Percentiles rank a stretch among this genome's conserved stretches.
phyloP scores from a whole-genome alignment of 805 yeast genomes.

The Teunomyces stri region DNA sequence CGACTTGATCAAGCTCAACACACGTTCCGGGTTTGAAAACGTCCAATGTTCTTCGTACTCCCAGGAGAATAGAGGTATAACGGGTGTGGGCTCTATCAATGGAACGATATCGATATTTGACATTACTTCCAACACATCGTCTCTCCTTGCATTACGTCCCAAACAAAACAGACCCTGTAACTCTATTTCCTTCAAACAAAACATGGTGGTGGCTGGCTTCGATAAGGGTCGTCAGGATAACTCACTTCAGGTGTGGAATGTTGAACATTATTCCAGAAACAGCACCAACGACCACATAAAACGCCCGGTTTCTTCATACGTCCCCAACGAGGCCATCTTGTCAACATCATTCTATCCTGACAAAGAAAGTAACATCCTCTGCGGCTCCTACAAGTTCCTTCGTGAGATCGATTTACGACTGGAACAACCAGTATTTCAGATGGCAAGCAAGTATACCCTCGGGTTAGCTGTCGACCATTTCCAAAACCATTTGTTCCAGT shows the following conservation, averaged over 20 bases:
- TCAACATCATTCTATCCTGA: slow-evolving; percentile 67
- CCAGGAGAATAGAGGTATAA: slow-evolving; percentile 50
- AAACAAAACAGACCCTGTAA: slow-evolving; percentile 75
- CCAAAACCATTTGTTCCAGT: slow-evolving; percentile 63
- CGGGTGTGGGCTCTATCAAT: slow-evolving; percentile 72
- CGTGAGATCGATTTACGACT: slow-evolving; percentile 75
- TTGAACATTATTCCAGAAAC: slow-evolving; percentile 53
- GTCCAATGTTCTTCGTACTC: slow-evolving; percentile 70
- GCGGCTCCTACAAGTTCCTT: slow-evolving; percentile 73
- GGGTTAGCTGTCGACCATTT: slow-evolving; percentile 70
- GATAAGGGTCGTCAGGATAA: slow-evolving; percentile 77
- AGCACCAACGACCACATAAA: slow-evolving; percentile 49
- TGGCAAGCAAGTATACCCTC: slow-evolving; percentile 70
- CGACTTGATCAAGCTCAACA: slow-evolving; percentile 49
- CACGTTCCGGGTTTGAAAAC: slow-evolving; percentile 62
- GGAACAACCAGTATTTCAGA: slow-evolving; percentile 64
- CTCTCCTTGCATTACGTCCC: slow-evolving; percentile 48
- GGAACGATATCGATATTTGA: slow-evolving; percentile 68
- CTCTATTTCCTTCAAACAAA: slow-evolving; percentile 65
- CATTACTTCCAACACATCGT: slow-evolving; percentile 38
- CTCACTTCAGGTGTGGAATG: slow-evolving; percentile 78
- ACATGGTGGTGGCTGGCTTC: slow-evolving; percentile 71
- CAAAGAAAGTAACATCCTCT: slow-evolving; percentile 52
- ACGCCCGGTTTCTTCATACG: slow-evolving; percentile 53
- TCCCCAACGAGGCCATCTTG: slow-evolving; percentile 72